Base-by-base conservation (phyloP, 805 yeast genomes). In the Starmerella roubikii region DNA sequence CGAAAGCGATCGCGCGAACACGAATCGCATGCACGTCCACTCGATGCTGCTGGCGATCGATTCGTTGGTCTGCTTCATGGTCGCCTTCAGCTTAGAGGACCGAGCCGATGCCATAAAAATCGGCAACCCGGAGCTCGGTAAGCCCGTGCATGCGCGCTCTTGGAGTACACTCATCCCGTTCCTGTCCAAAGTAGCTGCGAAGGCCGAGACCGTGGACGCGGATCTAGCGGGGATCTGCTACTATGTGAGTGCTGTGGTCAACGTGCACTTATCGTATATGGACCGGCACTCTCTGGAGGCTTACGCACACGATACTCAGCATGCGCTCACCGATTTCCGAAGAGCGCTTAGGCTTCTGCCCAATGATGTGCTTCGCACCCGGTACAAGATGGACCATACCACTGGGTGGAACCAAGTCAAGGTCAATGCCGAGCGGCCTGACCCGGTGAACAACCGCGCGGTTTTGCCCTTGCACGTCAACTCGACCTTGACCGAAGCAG, bases 71-170 rank as follows among this genome's bases (percentile, higher is more conserved):
- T 55, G 62, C 34, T 58, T 60, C 38, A 54, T 61, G 38, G 51
- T 61, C 3, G 62, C 58, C 3, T 60, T 62, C 41, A 62, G 60
- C 42, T 61, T 54, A 39, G 66, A 61, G 35, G 67, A 64, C 33
- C 45, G 61, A 10, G 56, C 56, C 26, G 58, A 58, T 12, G 44
- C 41, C 24, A 39, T 43, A 20, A 39, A 54, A 32, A 45, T 47
- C 20, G 49, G 50, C 23, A 10, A 26, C 11, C 28, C 42, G 3
- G 13, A 13, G 7, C 20, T 22, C 16, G 37, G 30, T 1, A 21
- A 40, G 11, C 36, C 36, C 15, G n/a, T 33, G 6, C 42, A 38
- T 25, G 30, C 45, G 18, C 33, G 35, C 22, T 41, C 45, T 1
- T 63, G 68, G 68, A 40, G 45, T n/a, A 51, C 61, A 6, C 46